These are phyloP conservation scores for Fusarium miscanthi DNA, from an alignment of 2,329 filamentous ascomycete species.

Conservation along the genomic window DNA sequence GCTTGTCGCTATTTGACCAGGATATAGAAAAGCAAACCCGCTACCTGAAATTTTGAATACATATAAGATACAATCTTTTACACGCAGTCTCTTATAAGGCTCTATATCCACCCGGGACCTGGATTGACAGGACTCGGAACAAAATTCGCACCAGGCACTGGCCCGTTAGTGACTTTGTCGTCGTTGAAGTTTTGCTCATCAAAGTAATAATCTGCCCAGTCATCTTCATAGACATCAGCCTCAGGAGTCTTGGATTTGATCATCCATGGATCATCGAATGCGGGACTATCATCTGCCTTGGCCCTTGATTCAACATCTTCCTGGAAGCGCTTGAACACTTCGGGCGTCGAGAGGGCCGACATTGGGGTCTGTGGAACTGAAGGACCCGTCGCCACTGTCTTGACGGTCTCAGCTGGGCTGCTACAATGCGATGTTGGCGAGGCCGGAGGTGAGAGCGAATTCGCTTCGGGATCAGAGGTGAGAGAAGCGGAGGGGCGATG, in stretches of 20 bases:
- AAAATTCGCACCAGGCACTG: constrained; percentile 16
- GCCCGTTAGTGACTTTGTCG: background rate
- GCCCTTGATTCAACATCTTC: constrained; percentile 17
- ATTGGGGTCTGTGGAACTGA: constrained; percentile 30
- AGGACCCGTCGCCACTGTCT: constrained; percentile 9
- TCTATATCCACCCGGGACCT: constrained; percentile 42
- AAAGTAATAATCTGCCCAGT: constrained; percentile 50
- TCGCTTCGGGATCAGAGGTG: constrained; percentile 32
- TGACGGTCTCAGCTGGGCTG: constrained; percentile 18
- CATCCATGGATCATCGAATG: constrained; percentile 31
- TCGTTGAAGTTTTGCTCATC: constrained; percentile 41
- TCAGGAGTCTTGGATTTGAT: constrained; percentile 6
- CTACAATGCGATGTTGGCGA: constrained; percentile 18
- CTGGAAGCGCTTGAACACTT: constrained; percentile 37
- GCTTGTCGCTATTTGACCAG: constrained; percentile 27
- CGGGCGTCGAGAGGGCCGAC: constrained; percentile 38
- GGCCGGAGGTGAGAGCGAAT: constrained; percentile 24
- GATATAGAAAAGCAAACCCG: constrained; percentile 25
- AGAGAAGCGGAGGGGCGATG: constrained; percentile 24
- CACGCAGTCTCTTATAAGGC: background rate
- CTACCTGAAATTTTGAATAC: constrained; percentile 22
- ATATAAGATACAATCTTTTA: constrained; percentile 16
- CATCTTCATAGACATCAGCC: constrained; percentile 41
- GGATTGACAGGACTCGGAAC: constrained; percentile 38
- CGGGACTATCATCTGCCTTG: constrained; percentile 6